A percentile compares a stretch with the other conserved stretches of the same genome.
Conservation (phyloP, 2,329 filamentous ascomycete species). For the Aspergillus ibericus region DNA sequence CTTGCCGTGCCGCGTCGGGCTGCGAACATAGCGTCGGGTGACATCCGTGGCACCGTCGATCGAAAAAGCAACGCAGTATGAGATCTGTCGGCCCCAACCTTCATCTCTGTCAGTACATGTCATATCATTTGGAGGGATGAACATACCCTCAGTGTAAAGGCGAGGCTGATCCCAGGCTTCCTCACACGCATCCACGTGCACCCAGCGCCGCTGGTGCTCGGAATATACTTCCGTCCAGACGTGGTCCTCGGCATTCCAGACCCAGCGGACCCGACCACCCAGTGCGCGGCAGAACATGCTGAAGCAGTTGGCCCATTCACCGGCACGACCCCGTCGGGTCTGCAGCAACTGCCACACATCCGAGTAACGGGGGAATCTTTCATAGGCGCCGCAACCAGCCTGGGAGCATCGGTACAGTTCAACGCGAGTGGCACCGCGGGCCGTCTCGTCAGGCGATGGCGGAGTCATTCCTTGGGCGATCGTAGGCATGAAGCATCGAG, state of each 20-base stretch:
- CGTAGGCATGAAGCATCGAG: slow-evolving; percentile 77
- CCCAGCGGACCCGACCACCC: slow-evolving; percentile 88
- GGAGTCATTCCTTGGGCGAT: slow-evolving; percentile 79
- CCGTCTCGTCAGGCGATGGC: slow-evolving; percentile 84
- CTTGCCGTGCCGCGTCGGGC: slow-evolving; percentile 58
- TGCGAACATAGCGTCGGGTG: slow-evolving; percentile 63
- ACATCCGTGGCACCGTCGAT: slow-evolving; percentile 75
- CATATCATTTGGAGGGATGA: background rate
- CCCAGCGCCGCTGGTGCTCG: slow-evolving; percentile 87
- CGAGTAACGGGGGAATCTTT: slow-evolving; percentile 90
- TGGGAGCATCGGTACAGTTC: slow-evolving; percentile 88
- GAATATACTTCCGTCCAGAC: slow-evolving; percentile 99
- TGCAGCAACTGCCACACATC: slow-evolving; percentile 92
- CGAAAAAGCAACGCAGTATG: slow-evolving; percentile 95
- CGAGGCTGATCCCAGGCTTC: slow-evolving; percentile 93
- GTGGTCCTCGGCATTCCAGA: slow-evolving; percentile 97
- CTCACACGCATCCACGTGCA: slow-evolving; percentile 95
- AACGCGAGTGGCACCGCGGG: slow-evolving; percentile 80
- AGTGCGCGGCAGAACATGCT: slow-evolving; percentile 96
- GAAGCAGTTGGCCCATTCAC: slow-evolving; percentile 98
- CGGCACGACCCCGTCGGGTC: slow-evolving; percentile 79
- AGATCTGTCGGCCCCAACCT: slow-evolving; percentile 94
- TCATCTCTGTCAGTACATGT: slow-evolving; percentile 15
- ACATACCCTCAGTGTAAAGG: slow-evolving; percentile 79
- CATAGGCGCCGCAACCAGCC: slow-evolving; percentile 70